Percentiles rank a stretch among this genome's conserved stretches.
These are phyloP conservation scores for Kwoniella europaea DNA, from an alignment of 768 basidiomycete genomes.

Conservation along the genomic window DNA sequence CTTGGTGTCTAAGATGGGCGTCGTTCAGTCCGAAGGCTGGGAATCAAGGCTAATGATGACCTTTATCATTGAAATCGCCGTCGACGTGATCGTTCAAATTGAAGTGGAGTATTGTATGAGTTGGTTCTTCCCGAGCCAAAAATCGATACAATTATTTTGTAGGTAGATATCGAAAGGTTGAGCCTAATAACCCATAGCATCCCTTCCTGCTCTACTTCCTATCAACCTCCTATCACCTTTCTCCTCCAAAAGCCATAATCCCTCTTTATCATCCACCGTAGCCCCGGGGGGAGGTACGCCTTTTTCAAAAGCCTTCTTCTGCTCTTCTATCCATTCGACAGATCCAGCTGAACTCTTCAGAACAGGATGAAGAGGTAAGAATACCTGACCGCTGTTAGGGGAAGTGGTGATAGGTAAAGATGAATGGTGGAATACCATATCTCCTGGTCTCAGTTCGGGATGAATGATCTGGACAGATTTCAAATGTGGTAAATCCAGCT, in stretches of 20 bases:
- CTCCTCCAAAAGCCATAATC: conserved; percentile 27
- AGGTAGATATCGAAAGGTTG: neutral
- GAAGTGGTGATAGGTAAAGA: conserved; percentile 24
- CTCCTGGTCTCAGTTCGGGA: conserved; percentile 39
- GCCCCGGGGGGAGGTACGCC: conserved; percentile 39
- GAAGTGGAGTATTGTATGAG: too few species aligned
- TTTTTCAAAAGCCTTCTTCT: conserved; percentile 37
- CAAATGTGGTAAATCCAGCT: conserved; percentile 36
- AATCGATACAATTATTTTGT: too few species aligned
- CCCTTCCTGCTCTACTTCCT: conserved; percentile 26
- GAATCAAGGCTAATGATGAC: too few species aligned
- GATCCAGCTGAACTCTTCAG: neutral
- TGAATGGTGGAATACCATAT: conserved; percentile 42
- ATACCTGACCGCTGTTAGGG: conserved; percentile 15
- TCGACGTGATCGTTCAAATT: too few species aligned
- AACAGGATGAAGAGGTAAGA: conserved; percentile 18
- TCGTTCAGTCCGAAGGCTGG: too few species aligned
- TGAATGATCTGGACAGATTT: conserved; percentile 10
- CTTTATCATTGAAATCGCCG: too few species aligned
- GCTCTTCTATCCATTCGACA: conserved; percentile 14
- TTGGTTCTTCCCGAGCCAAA: too few species aligned
- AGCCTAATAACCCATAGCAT: conserved; percentile 35
- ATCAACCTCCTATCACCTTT: conserved; percentile 17
- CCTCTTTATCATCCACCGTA: conserved; percentile 1
- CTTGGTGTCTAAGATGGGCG: too few species aligned